These are phyloP conservation scores for Fusarium lateritium DNA, from an alignment of 2,329 filamentous ascomycete genomes.

Conservation along the genomic window DNA sequence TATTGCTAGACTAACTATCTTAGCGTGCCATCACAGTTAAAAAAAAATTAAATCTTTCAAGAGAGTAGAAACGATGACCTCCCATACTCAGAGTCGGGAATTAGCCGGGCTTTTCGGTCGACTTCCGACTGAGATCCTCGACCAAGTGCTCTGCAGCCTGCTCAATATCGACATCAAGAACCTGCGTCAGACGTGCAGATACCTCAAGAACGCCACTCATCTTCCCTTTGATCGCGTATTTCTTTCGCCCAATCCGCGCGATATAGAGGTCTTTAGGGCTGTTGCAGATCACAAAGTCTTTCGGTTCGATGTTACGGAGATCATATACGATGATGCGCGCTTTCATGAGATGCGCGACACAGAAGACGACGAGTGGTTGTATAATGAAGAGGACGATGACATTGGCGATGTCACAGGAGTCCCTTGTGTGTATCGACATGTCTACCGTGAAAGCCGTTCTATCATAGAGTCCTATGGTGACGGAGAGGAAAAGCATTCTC, in stretches of 20 bases:
- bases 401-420: background rate
- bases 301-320: constrained; percentile 20
- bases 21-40: too few species aligned
- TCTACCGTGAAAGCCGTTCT: fast-evolving
- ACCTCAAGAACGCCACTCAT: background rate
- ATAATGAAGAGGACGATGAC: background rate
- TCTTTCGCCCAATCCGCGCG: constrained; percentile 33
- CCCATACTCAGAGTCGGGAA: fast-evolving
- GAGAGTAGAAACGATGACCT: too few species aligned
- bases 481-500: fast-evolving
- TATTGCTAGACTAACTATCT: too few species aligned
- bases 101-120: fast-evolving
- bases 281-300: constrained; percentile 33
- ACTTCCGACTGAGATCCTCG: background rate
- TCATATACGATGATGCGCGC: constrained; percentile 43
- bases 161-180: constrained; percentile 22
- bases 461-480: background rate
- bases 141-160: background rate
- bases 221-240: constrained; percentile 22
- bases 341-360: background rate
- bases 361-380: background rate
- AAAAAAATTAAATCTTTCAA: too few species aligned
- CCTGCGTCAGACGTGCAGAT: constrained; percentile 16
- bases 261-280: constrained; percentile 36
- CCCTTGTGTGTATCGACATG: background rate